Base-by-base conservation (phyloP, 768 basidiomycete genomes). In the Leccinellum albellum region DNA sequence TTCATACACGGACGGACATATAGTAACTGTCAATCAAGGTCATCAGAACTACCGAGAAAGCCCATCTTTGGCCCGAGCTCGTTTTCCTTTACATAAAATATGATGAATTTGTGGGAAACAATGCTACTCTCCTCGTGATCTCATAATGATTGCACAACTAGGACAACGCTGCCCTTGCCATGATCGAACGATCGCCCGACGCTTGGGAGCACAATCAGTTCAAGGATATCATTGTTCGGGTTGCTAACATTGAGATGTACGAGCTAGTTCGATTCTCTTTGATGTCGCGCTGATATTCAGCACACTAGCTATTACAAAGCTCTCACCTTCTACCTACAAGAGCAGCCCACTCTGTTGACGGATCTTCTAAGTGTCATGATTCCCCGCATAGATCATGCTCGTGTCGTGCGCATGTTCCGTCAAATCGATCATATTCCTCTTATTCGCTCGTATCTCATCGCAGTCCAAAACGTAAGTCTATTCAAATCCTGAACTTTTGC, bases 161-260 rank as follows among this genome's bases (percentile, higher is more conserved):
- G 85, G 97, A 98, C 71, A 98, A 99, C 67, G 96, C 97, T 31
- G 92, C 96, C 35, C 79, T 98, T 63, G 93, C 94, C 4, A 99
- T 98, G 95, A 98, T 98, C 71, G 97, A 99, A 72, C 88, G 95
- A 20, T 91, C 97, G 2, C 84, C 92, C n/a, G 94, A 97, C 73
- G 94, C 94, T 50, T 99, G 95, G 95, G 97, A 99, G 56, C 97
- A 99, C 77, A 95, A 93, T 67, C 96, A 98, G 73, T 99, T 99
- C 87, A 98, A 98, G 81, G 97, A 98, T 64, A 88, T 97, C 56
- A 83, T 97, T 54, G 91, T 98, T 68, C 91, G 95, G 58, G 95
- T 90, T 21, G 96, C 97, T 49, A 99, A 99, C 67, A 84, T 98
- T 60, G 97, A 99, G 76, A 98, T 99, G 91, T 91, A 72, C 58